A percentile compares a stretch with the other conserved stretches of the same genome.
Evolutionary conservation across 257 asterid genomes (phyloP).

Genomic region (Ajuga chamaepitys): DNA sequence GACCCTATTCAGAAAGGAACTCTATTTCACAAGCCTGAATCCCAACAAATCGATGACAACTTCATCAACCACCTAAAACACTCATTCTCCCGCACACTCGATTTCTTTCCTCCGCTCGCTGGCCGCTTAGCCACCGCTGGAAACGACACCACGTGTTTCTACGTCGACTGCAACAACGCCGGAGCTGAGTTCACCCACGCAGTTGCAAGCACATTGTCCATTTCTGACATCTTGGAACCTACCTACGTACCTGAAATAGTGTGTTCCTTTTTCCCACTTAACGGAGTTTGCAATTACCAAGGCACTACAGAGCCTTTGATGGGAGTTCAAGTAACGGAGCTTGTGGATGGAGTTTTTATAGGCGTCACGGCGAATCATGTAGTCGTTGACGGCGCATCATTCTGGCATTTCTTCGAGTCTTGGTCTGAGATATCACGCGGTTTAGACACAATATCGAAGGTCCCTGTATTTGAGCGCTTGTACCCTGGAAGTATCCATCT

Average conservation of each 20-base stretch:
- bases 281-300: conserved; percentile 23
- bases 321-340: conserved; percentile 36
- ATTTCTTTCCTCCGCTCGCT: too few species aligned
- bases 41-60: too few species aligned
- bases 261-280: conserved; percentile 29
- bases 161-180: conserved; percentile 20
- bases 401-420: conserved; percentile 47
- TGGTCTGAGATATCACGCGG: too few species aligned
- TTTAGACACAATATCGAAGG: conserved; percentile 27
- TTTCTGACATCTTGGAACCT: conserved; percentile 15
- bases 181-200: conserved; percentile 41
- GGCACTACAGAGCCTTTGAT: conserved; percentile 33
- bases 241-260: conserved; percentile 13
- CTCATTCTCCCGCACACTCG: too few species aligned
- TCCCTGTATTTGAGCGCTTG: conserved; percentile 23
- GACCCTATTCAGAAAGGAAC: conserved; percentile 15
- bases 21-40: conserved; percentile 12
- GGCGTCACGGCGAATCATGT: conserved; percentile 36
- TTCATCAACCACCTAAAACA: conserved; percentile 21
- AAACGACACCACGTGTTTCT: neutral
- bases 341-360: conserved; percentile 33
- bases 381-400: conserved; percentile 32
- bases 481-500: conserved; percentile 17
- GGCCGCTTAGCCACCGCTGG: conserved; percentile 14
- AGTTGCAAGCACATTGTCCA: neutral